A percentile compares a stretch with the other conserved stretches of the same genome.
Evolutionary conservation across 495 filamentous ascomycete species (phyloP).

Genomic region (Tetracladium setigerum): DNA sequence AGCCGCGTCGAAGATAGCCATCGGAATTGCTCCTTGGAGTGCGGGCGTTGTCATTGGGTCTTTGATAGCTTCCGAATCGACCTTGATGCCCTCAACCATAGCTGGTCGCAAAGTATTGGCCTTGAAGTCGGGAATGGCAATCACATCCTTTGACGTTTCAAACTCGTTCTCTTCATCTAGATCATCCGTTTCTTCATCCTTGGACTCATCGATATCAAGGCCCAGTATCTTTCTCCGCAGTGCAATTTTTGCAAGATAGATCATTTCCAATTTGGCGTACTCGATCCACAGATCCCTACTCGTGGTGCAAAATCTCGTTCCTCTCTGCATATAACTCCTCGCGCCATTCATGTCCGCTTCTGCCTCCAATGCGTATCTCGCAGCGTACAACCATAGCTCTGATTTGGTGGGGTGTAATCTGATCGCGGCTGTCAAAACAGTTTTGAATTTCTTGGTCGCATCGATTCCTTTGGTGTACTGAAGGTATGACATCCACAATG

Average conservation of each 20-base stretch:
- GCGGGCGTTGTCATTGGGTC: constrained; percentile 72
- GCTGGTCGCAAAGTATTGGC: constrained; percentile 31
- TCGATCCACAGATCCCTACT: constrained; percentile 72
- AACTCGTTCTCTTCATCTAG: constrained; percentile 30
- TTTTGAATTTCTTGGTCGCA: constrained; percentile 70
- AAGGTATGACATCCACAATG: constrained; percentile 89
- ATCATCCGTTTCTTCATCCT: constrained; percentile 33
- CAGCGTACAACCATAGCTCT: constrained; percentile 83
- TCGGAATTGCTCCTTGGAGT: constrained; percentile 80
- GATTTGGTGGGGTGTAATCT: constrained; percentile 78
- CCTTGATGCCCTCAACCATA: constrained; percentile 32
- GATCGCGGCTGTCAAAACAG: constrained; percentile 68
- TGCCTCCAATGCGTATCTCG: constrained; percentile 62
- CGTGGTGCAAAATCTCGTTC: constrained; percentile 75
- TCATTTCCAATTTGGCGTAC: constrained; percentile 87
- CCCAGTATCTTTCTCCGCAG: constrained; percentile 61
- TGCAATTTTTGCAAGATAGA: constrained; percentile 77
- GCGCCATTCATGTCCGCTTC: constrained; percentile 80
- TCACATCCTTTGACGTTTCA: constrained; percentile 41
- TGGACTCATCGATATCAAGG: constrained; percentile 45
- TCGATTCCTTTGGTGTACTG: constrained; percentile 70
- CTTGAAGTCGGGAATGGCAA: constrained; percentile 54
- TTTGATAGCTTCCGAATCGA: constrained; percentile 50
- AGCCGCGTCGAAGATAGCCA: constrained; percentile 85
- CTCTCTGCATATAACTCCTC: constrained; percentile 80